Base-by-base conservation (phyloP, 169 alveolate species). In the Eimeria sp. region DNA sequence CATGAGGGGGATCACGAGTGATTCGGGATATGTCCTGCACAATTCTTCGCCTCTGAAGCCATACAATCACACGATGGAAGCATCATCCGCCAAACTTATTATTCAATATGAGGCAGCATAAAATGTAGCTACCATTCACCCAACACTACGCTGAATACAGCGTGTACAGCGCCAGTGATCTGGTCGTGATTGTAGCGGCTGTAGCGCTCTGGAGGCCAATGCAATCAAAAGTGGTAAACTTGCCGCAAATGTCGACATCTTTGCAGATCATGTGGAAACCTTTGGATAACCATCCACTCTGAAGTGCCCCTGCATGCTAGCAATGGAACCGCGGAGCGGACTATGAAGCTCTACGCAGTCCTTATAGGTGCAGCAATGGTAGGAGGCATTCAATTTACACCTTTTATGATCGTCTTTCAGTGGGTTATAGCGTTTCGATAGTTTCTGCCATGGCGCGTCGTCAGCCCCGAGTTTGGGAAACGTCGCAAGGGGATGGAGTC, bases 1-100 rank as follows among this genome's bases (percentile, higher is more conserved):
- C 99, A 73, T 97, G 98, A 25, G 99, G 99, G 14, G 98, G 97
- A 88, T 99, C 99, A 40, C 95, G 90, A 67, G 95, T 92, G n/a
- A 92, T 67, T 34, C 95, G 95, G 67, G 95, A 92, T 76, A 92
- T 92, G 45, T 92, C 95, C 51, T 92, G 95, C 57, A 92, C 92
- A 27, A 92, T 92, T n/a, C 95, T 63, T 25, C 95, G 78, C 49
- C 95, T 61, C 95, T 86, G 95, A 9, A 47, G 51, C 27, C 73
- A 83, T 10, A 83, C 82, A 78, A 16, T 20, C 88, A 78, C 88
- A 78, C 25, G 58, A 2, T 43, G 43, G 49, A n/a, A 10, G n/a
- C n/a, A 20, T 6, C 89, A 47, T 2, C 25, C 40, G 45, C n/a
- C 25, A 25, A 10, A 18, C 65, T 27, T 45, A 22, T 51, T 40